Evolutionary conservation across 495 filamentous ascomycete species (phyloP), one percentile per base, ranked within the genome.

Genomic region (Lasiosphaeria ovina): DNA sequence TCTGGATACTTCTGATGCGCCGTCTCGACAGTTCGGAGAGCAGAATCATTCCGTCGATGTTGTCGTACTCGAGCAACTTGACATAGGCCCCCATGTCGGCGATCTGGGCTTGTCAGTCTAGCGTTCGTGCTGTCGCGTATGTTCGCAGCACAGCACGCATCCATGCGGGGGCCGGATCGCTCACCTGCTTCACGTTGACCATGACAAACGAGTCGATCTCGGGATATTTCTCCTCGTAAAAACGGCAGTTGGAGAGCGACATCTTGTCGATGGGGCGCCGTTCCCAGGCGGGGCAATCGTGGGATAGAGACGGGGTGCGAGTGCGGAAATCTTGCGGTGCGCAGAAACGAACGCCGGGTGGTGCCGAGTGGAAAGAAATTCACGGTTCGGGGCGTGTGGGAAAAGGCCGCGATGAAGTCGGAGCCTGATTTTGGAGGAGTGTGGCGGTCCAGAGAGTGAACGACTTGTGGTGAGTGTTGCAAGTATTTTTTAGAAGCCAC

Each of bases 21-120:
- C 94, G 87, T 76, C 94, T 84, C 33, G 95, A 98, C 52, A 98
- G 84, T 74, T 98, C 94, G 66, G 89, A 94, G 62, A 98, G 89
- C 52, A 98, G 82, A 63, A 98, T 98, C 94, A 98, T 98, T 81
- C 94, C 94, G 74, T 98, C 94, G 76, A 98, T 98, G 79, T 97
- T 96, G 75, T 98, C 94, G 76, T 98, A 98, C 79, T 98, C 94
- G 66, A 98, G 87, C 34, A 98, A 87, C 79, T 98, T 98, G 71
- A 98, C 94, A 73, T 98, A 98, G 66, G 94, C 94, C 66, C 94
- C 94, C 94, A 98, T 98, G 74, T 98, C 94, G 73, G 94, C 94
- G 73, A 98, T 98, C 91, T 97, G 68, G 45, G 61, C 35, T 17
- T 55, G 38, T 44, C 54, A 4, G 44, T 59, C 66, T 63, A 68